Conservation (phyloP, 805 yeast species). For the Jamesozyma lodderae region DNA sequence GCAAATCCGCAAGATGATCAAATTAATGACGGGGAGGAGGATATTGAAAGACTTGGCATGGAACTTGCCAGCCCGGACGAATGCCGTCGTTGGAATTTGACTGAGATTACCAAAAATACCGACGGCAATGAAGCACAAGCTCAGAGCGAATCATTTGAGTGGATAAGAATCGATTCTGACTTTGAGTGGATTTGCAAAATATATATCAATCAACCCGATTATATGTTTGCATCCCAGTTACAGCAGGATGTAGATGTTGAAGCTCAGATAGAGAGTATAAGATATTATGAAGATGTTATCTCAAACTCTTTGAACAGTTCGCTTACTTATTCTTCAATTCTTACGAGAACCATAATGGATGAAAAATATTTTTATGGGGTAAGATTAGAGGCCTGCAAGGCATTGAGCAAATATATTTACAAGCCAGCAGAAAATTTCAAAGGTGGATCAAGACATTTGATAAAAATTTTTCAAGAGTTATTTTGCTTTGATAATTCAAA, state of each 20-base stretch:
- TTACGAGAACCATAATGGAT: slow-evolving; percentile 77
- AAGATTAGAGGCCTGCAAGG: slow-evolving; percentile 76
- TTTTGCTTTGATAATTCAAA: slow-evolving; percentile 62
- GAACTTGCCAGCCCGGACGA: slow-evolving; percentile 56
- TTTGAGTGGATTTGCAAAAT: slow-evolving; percentile 90
- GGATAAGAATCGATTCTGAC: slow-evolving; percentile 97
- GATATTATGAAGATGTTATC: slow-evolving; percentile 50
- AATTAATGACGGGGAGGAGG: slow-evolving; percentile 2
- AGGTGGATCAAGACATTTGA: slow-evolving; percentile 60
- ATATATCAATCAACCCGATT: slow-evolving; percentile 80
- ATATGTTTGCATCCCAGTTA: slow-evolving; percentile 88
- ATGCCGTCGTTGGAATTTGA: slow-evolving; percentile 58
- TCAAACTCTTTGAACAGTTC: slow-evolving; percentile 42
- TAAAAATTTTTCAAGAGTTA: slow-evolving; percentile 56
- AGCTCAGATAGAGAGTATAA: slow-evolving; percentile 82
- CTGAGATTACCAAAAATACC: slow-evolving; percentile 53
- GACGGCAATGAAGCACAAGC: slow-evolving; percentile 26
- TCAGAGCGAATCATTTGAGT: slow-evolving; percentile 81
- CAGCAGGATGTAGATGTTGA: slow-evolving; percentile 94
- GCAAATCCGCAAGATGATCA: slow-evolving; percentile 1
- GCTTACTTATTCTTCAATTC: slow-evolving; percentile 59
- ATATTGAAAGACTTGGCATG: slow-evolving; percentile 50
- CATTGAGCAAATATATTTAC: slow-evolving; percentile 61
- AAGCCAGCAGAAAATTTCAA: slow-evolving; percentile 16
- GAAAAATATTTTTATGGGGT: slow-evolving; percentile 80